Evolutionary conservation across 768 basidiomycete genomes (phyloP), one percentile per base, ranked within the genome.

Genomic region (Phaeotremella fagi): DNA sequence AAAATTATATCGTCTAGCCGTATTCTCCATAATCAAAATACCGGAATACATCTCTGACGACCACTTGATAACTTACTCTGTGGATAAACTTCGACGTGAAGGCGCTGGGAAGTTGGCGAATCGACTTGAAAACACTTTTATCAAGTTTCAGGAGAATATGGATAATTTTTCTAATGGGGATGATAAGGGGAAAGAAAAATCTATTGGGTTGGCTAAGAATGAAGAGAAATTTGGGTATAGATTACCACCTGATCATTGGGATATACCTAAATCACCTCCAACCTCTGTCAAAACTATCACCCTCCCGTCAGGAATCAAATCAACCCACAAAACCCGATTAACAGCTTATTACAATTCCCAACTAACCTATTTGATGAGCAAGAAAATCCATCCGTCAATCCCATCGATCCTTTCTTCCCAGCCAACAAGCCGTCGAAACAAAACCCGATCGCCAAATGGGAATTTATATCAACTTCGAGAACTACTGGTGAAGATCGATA

Each of bases 401-500:
- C 16, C 31, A 33, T 86, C 2, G 77, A 82, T 50, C 76, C 5
- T 57, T 80, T 27, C 55, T 64, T 16, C 61, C 52, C 18, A 67
- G 54, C 27, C 63, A 71, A 28, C 59, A 16, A 61, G 29, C 73
- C 73, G 25, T 74, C 77, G 16, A 79, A 81, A 51, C 77, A 75
- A 26, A 78, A 78, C 42, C 18, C 68, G 64, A 3, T 41, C 45
- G 14, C 52, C 44, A 22, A 48, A 38, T 18, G 26, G 52, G 12
- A 33, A 50, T 16, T 43, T 63, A 23, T 52, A 37, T 5, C 63
- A 63, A 54, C 52, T 68, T 1, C 33, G 58, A 2, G 46, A 53
- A 7, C 71, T 78, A 26, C 76, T 82, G 48, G 68, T 77, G 29
- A 55, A 75, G 12, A 78, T 88, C 26, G 67, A 75, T 38, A 54